A percentile compares a stretch with the other conserved stretches of the same genome.
phyloP scores from a whole-genome alignment of 768 basidiomycete species.

The Lentinula aciculospora region DNA sequence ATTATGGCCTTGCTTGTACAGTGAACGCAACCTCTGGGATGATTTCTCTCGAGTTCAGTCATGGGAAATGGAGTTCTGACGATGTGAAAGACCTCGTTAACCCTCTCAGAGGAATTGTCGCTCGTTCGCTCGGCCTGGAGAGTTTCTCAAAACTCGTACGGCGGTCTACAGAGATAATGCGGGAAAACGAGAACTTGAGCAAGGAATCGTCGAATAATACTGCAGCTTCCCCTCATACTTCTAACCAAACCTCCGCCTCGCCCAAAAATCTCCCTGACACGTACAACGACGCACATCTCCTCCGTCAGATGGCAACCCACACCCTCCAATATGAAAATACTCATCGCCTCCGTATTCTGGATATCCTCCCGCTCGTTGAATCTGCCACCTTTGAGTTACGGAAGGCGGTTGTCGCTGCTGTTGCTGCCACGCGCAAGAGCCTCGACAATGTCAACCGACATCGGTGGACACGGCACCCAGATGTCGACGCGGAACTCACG shows the following conservation, averaged over 20 bases:
- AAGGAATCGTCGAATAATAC: background rate
- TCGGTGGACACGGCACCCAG: slow-evolving; percentile 21
- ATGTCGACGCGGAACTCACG: slow-evolving; percentile 12
- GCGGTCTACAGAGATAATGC: slow-evolving; percentile 5
- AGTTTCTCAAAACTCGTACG: slow-evolving; percentile 23
- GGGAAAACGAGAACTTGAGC: background rate
- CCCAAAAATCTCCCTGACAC: background rate
- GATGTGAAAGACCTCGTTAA: slow-evolving; percentile 30
- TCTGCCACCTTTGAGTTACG: slow-evolving; percentile 29
- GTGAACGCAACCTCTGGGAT: slow-evolving; percentile 28
- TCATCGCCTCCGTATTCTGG: slow-evolving; percentile 23
- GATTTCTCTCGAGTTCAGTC: slow-evolving; percentile 36
- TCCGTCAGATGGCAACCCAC: slow-evolving; percentile 23
- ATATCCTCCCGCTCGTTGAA: slow-evolving; percentile 29
- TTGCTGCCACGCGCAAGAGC: slow-evolving; percentile 18
- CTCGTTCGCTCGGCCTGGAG: slow-evolving; percentile 20
- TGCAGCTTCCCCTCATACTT: background rate
- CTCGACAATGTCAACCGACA: slow-evolving; percentile 27
- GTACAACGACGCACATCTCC: slow-evolving; percentile 28
- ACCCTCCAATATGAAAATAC: slow-evolving; percentile 21
- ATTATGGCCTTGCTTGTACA: slow-evolving; percentile 8
- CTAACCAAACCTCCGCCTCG: slow-evolving; percentile 4
- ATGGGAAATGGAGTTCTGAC: slow-evolving; percentile 39
- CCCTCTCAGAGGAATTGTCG: slow-evolving; percentile 27
- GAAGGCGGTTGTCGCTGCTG: slow-evolving; percentile 18